A percentile compares a stretch with the other conserved stretches of the same genome.
Evolutionary conservation across 2,329 filamentous ascomycete genomes (phyloP).

Genomic region (Xylaria sp.): DNA sequence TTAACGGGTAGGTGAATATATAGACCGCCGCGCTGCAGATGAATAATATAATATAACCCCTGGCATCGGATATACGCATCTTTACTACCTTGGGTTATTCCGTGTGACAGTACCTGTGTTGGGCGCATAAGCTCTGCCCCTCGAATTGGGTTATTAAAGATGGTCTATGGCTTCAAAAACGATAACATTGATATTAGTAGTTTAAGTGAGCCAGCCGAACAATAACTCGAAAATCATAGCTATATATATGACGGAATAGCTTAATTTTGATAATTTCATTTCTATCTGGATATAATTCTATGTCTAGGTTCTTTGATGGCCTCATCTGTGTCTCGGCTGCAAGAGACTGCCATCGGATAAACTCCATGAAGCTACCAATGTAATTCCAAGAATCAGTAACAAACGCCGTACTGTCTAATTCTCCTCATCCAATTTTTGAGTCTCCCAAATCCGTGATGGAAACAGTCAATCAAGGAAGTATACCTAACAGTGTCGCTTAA

Average conservation of each 20-base stretch:
- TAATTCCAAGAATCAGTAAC: not conserved
- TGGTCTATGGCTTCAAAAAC: not conserved
- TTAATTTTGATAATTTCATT: not conserved
- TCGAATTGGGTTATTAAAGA: not conserved
- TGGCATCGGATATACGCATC: too few relatives aligned
- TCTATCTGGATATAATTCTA: not conserved
- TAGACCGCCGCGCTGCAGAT: too few relatives aligned
- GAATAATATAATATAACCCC: too few relatives aligned
- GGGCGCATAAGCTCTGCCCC: not conserved
- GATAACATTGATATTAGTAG: not conserved
- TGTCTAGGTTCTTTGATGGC: not conserved
- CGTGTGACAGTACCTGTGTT: too few relatives aligned
- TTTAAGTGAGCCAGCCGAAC: not conserved
- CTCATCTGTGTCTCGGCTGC: not conserved
- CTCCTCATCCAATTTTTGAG: not conserved
- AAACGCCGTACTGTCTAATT: not conserved
- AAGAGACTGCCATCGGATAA: not conserved
- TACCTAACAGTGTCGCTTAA: conserved; percentile 31
- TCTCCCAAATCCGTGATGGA: not conserved
- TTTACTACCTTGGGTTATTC: too few relatives aligned
- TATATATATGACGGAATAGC: not conserved
- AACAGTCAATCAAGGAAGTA: not conserved
- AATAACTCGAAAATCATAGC: not conserved
- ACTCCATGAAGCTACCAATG: not conserved
- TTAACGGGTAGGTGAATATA: too few relatives aligned